Percentiles rank a stretch among this genome's conserved stretches.
These are phyloP conservation scores for Monosporascus sp. DNA, from an alignment of 2,329 filamentous ascomycete genomes.

Conservation along the genomic window DNA sequence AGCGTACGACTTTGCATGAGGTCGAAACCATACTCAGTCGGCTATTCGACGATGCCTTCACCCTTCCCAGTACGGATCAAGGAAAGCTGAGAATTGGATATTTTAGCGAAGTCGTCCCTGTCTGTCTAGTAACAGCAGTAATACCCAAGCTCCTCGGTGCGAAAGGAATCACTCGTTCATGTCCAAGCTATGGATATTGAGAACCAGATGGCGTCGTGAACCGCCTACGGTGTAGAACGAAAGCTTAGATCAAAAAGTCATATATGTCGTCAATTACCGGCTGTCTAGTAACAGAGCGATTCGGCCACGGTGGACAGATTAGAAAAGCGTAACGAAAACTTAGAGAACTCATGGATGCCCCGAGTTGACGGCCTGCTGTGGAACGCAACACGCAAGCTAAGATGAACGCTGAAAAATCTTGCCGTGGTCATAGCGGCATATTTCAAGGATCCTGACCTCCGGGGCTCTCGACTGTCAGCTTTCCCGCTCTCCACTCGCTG, in stretches of 20 bases:
- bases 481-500: not conserved
- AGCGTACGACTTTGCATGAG: slow-evolving; percentile 1
- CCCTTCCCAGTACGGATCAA: not conserved
- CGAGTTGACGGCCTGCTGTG: not conserved
- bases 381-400: not conserved
- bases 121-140: slow-evolving; percentile 31
- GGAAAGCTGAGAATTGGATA: not conserved
- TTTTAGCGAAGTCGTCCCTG: slow-evolving; percentile 3
- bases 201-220: slow-evolving; percentile 7
- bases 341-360: not conserved
- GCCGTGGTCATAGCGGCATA: not conserved
- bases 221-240: slow-evolving; percentile 3
- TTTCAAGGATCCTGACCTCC: not conserved
- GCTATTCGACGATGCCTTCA: not conserved
- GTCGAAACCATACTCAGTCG: not conserved
- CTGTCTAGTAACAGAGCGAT: slow-evolving; percentile 26
- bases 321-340: not conserved
- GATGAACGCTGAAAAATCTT: not conserved
- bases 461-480: not conserved
- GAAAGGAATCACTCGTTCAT: slow-evolving; percentile 6
- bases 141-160: slow-evolving; percentile 5
- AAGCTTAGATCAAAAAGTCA: slow-evolving; percentile 1
- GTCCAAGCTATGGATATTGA: slow-evolving; percentile 9
- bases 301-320: slow-evolving; percentile 2
- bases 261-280: slow-evolving; percentile 7